Conservation (phyloP, 345 rosid genomes). For the Hypericum androsaemum region DNA sequence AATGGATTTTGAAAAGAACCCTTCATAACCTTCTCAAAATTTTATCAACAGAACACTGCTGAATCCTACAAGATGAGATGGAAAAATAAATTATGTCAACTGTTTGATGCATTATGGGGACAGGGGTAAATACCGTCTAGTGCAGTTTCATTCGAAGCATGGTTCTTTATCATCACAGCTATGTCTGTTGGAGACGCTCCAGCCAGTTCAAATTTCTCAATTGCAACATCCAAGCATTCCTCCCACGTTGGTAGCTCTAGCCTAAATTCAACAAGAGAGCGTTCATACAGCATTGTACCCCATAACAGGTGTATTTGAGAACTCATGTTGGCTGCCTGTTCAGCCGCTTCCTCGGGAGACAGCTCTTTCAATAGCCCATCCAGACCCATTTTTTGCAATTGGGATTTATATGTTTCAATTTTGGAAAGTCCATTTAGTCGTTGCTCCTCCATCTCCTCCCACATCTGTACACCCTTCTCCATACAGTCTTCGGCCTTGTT, state of each 20-base stretch:
- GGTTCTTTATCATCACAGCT: constrained; percentile 98
- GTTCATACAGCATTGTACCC: constrained; percentile 92
- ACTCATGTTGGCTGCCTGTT: constrained; percentile 73
- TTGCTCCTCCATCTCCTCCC: constrained; percentile 93
- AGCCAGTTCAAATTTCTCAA: constrained; percentile 94
- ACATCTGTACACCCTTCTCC: constrained; percentile 94
- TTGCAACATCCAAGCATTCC: constrained; percentile 95
- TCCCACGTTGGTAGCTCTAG: constrained; percentile 92
- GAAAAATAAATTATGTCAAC: background rate
- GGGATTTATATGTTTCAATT: constrained; percentile 48
- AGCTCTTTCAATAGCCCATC: constrained; percentile 49
- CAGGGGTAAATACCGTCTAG: constrained; percentile 53
- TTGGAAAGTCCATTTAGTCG: constrained; percentile 83
- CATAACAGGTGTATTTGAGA: constrained; percentile 88
- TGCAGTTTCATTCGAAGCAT: constrained; percentile 77
- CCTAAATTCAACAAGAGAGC: constrained; percentile 85
- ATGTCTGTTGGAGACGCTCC: constrained; percentile 94
- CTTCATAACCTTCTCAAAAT: too few relatives aligned
- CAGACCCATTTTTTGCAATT: constrained; percentile 60
- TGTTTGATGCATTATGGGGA: constrained; percentile 1
- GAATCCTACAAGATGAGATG: background rate
- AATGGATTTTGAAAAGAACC: too few relatives aligned
- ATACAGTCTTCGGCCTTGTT: constrained; percentile 97
- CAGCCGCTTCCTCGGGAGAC: constrained; percentile 66
- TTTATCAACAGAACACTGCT: too few relatives aligned